Evolutionary conservation across 2,329 filamentous ascomycete species (phyloP), one percentile per base, ranked within the genome.

Genomic region (Fusarium illudens): DNA sequence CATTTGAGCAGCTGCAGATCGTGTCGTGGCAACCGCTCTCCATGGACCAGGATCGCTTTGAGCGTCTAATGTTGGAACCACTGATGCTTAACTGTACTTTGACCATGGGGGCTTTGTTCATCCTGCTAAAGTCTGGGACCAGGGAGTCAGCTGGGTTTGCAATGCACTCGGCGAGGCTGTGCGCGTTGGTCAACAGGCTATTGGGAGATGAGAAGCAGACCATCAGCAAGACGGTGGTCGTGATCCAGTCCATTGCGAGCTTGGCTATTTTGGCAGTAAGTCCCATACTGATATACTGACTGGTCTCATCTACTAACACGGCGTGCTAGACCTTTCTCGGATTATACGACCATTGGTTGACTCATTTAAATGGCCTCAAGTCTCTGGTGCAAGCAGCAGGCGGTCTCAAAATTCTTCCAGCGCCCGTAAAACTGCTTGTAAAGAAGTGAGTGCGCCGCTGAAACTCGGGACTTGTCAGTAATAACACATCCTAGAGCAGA

Each of bases 181-280:
- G 58, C 4, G 42, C 39, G 2, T 33, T 60, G n/a, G 58, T 55
- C 27, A 60, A 60, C 50, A 85, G 84, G 8, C 8, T 60, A 10
- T 4, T 60, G 4, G 52, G 33, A 1, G 49, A 60, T 10, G 7
- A 37, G 19, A 2, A 39, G 19, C 51, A 49, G 13, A 29, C 17
- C 30, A 32, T 49, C 12, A 44, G 48, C 17, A 55, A 60, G 10
- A 48, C 19, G 2, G 15, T 56, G 3, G 29, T 60, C 5, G 10
- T 55, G 25, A 49, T 60, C 6, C 58, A 60, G 29, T 60, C 50
- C 6, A 53, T 60, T 15, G 49, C 58, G 3, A 60, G 58, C 39
- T 19, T 60, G 7, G 58, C 50, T 11, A 13, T 56, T 6, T 3
- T 60, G 2, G 58, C 58, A 4, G 58, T 60, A 60, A 20, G 54